Conservation (phyloP, 257 asterid species). For the Echites panduratus region DNA sequence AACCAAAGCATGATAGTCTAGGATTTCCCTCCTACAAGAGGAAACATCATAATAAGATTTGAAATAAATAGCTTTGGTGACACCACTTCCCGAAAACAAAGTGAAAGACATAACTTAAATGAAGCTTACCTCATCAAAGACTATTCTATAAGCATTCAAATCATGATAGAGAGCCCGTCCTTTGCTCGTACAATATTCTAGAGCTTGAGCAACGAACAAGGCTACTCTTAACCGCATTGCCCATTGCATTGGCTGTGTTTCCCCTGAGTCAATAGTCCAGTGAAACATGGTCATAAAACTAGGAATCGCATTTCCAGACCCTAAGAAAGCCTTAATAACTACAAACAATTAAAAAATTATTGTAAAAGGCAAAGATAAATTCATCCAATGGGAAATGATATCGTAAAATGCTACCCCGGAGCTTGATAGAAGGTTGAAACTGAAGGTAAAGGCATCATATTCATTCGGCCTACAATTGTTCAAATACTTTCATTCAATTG, state of each 20-base stretch:
- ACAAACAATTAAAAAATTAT: background rate
- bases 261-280: slow-evolving; percentile 58
- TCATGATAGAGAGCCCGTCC: slow-evolving; percentile 94
- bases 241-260: slow-evolving; percentile 96
- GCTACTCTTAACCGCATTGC: slow-evolving; percentile 98
- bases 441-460: background rate
- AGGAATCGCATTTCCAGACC: background rate
- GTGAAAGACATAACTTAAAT: background rate
- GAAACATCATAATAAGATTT: background rate
- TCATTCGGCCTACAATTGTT: background rate
- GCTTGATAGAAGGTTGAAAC: background rate
- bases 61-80: background rate
- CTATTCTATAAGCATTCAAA: slow-evolving; percentile 88
- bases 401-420: background rate
- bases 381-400: background rate
- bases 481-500: background rate
- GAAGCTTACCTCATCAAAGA: slow-evolving; percentile 77
- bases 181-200: slow-evolving; percentile 81
- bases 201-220: slow-evolving; percentile 77
- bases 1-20: slow-evolving; percentile 61
- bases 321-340: background rate
- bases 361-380: background rate
- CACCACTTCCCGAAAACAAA: background rate
- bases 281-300: slow-evolving; percentile 3
- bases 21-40: slow-evolving; percentile 48